phyloP scores from a whole-genome alignment of 345 rosid species.

The Boechera retrofracta region DNA sequence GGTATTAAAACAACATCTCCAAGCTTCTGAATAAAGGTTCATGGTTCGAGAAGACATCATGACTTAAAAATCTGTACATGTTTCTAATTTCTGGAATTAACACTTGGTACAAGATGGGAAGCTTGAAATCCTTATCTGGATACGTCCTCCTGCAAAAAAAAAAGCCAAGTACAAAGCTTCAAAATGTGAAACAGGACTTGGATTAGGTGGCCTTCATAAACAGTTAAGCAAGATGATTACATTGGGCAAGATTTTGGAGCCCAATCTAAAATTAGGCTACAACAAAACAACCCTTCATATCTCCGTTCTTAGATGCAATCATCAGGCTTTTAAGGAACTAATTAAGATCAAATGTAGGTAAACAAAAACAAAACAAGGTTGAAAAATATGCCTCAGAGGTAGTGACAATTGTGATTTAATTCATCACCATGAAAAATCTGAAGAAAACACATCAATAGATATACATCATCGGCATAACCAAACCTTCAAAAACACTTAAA shows the following conservation, averaged over 20 bases:
- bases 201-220: constrained; percentile 39
- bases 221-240: constrained; percentile 39
- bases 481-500: not conserved
- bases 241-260: constrained; percentile 37
- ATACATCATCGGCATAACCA: constrained; percentile 34
- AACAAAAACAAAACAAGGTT: not conserved
- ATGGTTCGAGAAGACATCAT: not conserved
- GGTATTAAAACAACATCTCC: too few relatives aligned
- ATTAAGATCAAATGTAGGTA: not conserved
- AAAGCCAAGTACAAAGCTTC: not conserved
- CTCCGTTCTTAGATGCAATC: constrained; percentile 52
- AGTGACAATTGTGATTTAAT: constrained; percentile 45
- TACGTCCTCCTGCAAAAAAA: not conserved
- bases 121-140: not conserved
- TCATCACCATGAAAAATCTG: constrained; percentile 40
- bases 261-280: constrained; percentile 31
- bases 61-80: not conserved
- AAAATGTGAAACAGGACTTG: not conserved
- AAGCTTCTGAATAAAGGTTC: too few relatives aligned
- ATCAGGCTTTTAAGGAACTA: constrained; percentile 1
- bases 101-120: too few relatives aligned
- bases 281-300: constrained; percentile 47
- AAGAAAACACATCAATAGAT: constrained; percentile 37
- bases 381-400: constrained; percentile 41
- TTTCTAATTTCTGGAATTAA: too few relatives aligned